Evolutionary conservation across 2,329 filamentous ascomycete species (phyloP), one percentile per base, ranked within the genome.

Genomic region (Hypoxylon sp.): DNA sequence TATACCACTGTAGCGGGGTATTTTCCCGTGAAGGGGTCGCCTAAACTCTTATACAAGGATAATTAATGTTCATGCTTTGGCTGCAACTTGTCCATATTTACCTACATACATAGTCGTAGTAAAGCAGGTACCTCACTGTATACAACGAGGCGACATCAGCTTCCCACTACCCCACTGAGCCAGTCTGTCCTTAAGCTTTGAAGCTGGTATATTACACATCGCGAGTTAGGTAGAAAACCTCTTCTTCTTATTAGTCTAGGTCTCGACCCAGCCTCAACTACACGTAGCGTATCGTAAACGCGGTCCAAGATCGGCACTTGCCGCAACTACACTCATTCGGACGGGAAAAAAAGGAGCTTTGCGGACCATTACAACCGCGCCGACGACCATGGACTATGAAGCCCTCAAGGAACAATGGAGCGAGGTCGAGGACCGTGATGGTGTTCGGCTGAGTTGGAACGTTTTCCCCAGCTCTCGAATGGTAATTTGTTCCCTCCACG

Each of bases 391-490:
- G 94, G 94, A 97, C 80, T 97, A 94, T 86, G 94, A 98, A 81
- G 88, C 90, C 74, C 84, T 97, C 74, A 98, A 98, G 84, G 94
- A 98, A 83, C 92, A 95, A 84, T 98, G 94, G 94, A 94, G 91
- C 78, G 94, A 98, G 81, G 91, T 97, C 65, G 96, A 99, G 85
- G 96, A 99, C 78, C 91, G 93, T 75, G 96, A 99, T 89, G 96
- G 96, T 68, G 90, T 98, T 78, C 91, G 96, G 71, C 87, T 99
- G 73, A 98, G 95, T 83, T 99, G 96, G 96, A 99, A 99, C 80
- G 97, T 97, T 68, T 97, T 99, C 78, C 96, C 96, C 54, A 98
- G 94, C 85, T 95, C 95, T 78, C 94, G 96, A 80, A 98, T 99
- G 94, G 94, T 94, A 76, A 75, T 87, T 83, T 68, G 61, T 62